These are phyloP conservation scores for Penicillium manginii DNA, from an alignment of 495 filamentous ascomycete genomes.

Conservation along the genomic window DNA sequence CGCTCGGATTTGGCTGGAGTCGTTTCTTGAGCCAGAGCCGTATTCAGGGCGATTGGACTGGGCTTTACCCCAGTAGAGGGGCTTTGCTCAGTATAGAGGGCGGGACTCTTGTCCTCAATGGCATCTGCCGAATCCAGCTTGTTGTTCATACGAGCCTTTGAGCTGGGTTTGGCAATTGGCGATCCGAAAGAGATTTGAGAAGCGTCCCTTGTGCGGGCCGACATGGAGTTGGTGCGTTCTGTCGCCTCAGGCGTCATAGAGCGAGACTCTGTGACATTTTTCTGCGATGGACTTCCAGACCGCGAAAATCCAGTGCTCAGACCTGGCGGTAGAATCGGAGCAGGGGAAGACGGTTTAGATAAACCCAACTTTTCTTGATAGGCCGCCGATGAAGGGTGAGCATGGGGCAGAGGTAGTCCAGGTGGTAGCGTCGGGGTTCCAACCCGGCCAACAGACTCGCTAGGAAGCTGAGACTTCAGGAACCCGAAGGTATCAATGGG, in stretches of 20 bases:
- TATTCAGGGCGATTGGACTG: conserved; percentile 40
- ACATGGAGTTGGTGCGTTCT: conserved; percentile 9
- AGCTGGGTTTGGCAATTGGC: conserved; percentile 43
- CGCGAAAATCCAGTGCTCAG: conserved; percentile 30
- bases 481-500: conserved; percentile 49
- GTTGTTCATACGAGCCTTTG: conserved; percentile 31
- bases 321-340: conserved; percentile 38
- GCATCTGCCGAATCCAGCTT: conserved; percentile 31
- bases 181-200: conserved; percentile 49
- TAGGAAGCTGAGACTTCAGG: conserved; percentile 44
- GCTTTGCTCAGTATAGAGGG: conserved; percentile 24
- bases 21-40: conserved; percentile 29
- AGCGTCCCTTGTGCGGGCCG: conserved; percentile 37
- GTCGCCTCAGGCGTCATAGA: conserved; percentile 26
- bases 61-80: conserved; percentile 20
- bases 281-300: conserved; percentile 35
- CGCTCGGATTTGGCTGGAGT: conserved; percentile 28
- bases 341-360: conserved; percentile 39
- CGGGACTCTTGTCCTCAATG: conserved; percentile 24
- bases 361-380: conserved; percentile 41
- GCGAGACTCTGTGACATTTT: conserved; percentile 18
- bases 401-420: conserved; percentile 62
- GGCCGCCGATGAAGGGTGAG: conserved; percentile 50
- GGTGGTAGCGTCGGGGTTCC: conserved; percentile 67
- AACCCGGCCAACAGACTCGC: conserved; percentile 42